Evolutionary conservation across 176 grass and related monocot genomes (phyloP), one percentile per base, ranked within the genome.

Genomic region (Metroxylon sagu): DNA sequence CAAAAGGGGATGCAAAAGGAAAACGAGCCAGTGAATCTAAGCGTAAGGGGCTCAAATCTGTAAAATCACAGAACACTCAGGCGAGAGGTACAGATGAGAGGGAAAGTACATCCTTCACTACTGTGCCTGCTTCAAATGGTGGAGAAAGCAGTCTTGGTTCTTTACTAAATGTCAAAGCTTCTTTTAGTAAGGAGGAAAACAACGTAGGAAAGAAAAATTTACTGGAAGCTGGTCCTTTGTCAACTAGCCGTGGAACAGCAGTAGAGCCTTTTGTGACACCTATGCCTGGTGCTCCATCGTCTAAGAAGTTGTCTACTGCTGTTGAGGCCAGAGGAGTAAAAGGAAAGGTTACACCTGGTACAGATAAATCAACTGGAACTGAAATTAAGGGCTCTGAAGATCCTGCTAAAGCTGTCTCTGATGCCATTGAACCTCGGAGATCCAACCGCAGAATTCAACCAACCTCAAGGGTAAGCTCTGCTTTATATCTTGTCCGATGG

Each of bases 371-470:
- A 0, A 19, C 52, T 29, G 16, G 52, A 55, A 31, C 48, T 58
- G 62, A 67, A 48, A 39, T 49, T 48, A 53, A 52, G 69, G 74
- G 55, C 28, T 74, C 67, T 74, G 94, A 80, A 66, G 79, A 76
- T 79, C 18, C 58, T 74, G 76, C 66, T 53, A 75, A 72, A 62
- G 67, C 54, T 26, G 57, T 25, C 76, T 66, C 70, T 53, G 87
- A 93, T 63, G 81, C 67, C 49, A 50, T 61, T 59, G 88, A 99
- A 73, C 94, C 94, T 14, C 68, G 94, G 63, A 75, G 94, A 60
- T 99, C 94, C 15, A 93, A 84, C 73, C 79, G 94, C 16, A 76
- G 79, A 70, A 99, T 99, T 85, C 94, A 99, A 64, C 94, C 94
- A 48, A 99, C 94, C 30, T 93, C 87, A 59, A 71, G 94, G 79